Conservation (phyloP, 306 rosid genomes). For the Citrullus amarus region DNA sequence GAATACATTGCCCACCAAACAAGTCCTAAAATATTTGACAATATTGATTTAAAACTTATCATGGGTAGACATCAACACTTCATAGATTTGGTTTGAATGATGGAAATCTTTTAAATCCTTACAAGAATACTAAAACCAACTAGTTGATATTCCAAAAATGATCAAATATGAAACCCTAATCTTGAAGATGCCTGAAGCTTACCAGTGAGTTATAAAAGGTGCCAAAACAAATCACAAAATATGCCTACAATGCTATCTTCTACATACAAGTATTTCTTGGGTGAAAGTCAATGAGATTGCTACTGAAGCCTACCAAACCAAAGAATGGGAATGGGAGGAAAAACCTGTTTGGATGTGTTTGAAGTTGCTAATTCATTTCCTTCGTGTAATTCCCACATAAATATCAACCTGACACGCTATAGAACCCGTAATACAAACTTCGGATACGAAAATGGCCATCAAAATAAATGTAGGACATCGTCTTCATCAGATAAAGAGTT, state of each 20-base stretch:
- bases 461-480: slow-evolving; percentile 33
- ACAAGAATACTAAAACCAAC: not conserved
- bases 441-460: slow-evolving; percentile 15
- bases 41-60: not conserved
- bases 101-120: not conserved
- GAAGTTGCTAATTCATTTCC: not conserved
- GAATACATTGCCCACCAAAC: too few relatives aligned
- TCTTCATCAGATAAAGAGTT: slow-evolving; percentile 45
- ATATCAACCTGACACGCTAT: not conserved
- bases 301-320: not conserved
- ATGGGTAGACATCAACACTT: not conserved
- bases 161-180: not conserved
- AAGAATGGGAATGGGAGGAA: not conserved
- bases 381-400: not conserved
- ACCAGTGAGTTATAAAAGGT: not conserved
- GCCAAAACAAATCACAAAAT: not conserved
- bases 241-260: not conserved
- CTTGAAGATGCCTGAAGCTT: not conserved
- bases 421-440: not conserved
- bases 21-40: not conserved
- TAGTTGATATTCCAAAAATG: not conserved
- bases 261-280: not conserved
- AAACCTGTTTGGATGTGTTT: not conserved
- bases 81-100: not conserved
- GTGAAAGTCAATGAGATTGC: not conserved